Evolutionary conservation across 75 land plant genomes (phyloP).

Genomic region (Ceratopteris richardii): DNA sequence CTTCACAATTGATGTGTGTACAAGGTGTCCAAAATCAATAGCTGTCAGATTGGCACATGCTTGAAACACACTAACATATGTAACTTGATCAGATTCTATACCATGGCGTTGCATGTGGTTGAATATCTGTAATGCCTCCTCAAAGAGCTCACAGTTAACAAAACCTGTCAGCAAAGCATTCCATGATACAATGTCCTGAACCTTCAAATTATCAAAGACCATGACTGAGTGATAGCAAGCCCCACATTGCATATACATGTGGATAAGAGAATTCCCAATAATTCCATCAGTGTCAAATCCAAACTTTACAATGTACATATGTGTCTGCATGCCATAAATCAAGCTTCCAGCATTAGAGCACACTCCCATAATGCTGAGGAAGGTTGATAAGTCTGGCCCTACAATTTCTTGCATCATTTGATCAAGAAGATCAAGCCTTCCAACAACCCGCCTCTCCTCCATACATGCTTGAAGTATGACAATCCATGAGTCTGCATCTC

Average conservation of each 20-base stretch:
- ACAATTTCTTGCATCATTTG: slow-evolving; percentile 18
- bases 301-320: slow-evolving; percentile 23
- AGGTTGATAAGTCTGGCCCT: slow-evolving; percentile 25
- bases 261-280: slow-evolving; percentile 44
- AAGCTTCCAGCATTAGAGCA: slow-evolving; percentile 46
- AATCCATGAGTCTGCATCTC: slow-evolving; percentile 45
- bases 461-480: slow-evolving; percentile 36
- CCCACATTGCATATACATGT: slow-evolving; percentile 50
- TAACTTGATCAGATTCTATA: slow-evolving; percentile 9
- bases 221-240: slow-evolving; percentile 25
- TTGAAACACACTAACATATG: slow-evolving; percentile 1
- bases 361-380: slow-evolving; percentile 30
- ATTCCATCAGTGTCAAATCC: slow-evolving; percentile 35
- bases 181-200: slow-evolving; percentile 4
- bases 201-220: slow-evolving; percentile 34
- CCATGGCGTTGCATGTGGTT: background rate
- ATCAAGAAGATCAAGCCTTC: slow-evolving; percentile 25
- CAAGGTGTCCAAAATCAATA: background rate
- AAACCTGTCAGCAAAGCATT: slow-evolving; percentile 12
- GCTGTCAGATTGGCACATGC: slow-evolving; percentile 6
- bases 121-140: slow-evolving; percentile 22
- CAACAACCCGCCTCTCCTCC: slow-evolving; percentile 16
- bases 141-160: background rate
- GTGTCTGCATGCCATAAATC: slow-evolving; percentile 24
- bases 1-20: background rate